Percentiles rank a stretch among this genome's conserved stretches.
Evolutionary conservation across 2,329 filamentous ascomycete species (phyloP).

Genomic region (Sporothrix variecibatus): DNA sequence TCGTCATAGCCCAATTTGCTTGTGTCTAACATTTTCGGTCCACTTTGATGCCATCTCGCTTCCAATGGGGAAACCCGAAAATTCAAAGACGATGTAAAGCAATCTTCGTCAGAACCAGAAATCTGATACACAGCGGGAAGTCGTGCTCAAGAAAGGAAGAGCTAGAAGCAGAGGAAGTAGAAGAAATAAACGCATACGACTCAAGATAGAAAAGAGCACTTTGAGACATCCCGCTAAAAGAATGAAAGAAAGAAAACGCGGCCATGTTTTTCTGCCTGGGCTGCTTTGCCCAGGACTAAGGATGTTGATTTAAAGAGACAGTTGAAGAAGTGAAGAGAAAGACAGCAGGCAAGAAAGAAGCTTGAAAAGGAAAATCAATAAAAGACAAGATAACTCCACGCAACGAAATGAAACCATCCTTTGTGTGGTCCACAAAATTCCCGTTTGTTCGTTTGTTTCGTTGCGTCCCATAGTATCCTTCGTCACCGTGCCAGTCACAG

Average conservation of each 20-base stretch:
- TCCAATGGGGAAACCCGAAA: not conserved
- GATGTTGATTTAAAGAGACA: constrained; percentile 5
- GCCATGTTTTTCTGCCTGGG: constrained; percentile 1
- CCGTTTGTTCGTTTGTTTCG: not conserved
- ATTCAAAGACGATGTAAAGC: not conserved
- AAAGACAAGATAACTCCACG: not conserved
- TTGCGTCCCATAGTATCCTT: constrained; percentile 3
- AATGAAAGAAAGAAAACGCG: not conserved
- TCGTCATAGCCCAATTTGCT: not conserved
- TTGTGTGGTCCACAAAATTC: constrained; percentile 17
- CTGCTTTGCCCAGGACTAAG: constrained; percentile 1
- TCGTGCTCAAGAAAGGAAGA: not conserved
- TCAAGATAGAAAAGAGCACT: not conserved
- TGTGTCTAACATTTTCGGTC: not conserved
- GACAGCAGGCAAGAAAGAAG: not conserved
- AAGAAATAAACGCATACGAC: not conserved
- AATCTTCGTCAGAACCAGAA: not conserved
- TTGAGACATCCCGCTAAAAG: not conserved
- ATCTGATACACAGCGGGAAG: not conserved
- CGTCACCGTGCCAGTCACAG: constrained; percentile 6
- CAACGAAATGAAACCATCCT: constrained; percentile 5
- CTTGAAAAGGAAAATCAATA: not conserved
- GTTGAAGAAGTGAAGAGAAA: not conserved
- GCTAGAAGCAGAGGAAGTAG: not conserved
- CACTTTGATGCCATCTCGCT: not conserved